Base-by-base conservation (phyloP, 257 asterid species). In the Orobanche coerulescens region DNA sequence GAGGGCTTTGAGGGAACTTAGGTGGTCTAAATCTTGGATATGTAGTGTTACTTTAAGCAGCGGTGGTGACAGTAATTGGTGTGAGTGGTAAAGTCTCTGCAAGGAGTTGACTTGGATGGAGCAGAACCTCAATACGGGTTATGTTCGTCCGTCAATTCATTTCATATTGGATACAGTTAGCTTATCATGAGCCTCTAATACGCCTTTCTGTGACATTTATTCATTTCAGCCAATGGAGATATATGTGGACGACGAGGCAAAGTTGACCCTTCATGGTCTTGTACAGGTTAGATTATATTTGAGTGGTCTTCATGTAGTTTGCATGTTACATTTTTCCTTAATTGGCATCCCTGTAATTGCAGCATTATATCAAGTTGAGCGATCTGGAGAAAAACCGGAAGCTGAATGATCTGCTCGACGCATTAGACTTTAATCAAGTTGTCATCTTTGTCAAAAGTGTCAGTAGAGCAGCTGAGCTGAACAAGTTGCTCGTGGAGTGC, bases 221-320 rank as follows among this genome's bases (percentile, higher is more conserved):
- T 79, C 82, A 75, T 90, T 90, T 73, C 94, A 90, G 97, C 97
- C 97, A 6, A 90, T 90, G 97, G 97, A 90, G 82, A 90, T 90
- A 69, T 90, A 90, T 73, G 97, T 90, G 78, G 97, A 90, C 10
- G 95, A 90, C 5, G 97, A 90, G 67, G 97, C 97, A 36, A 90
- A 90, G 79, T 76, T 90, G 87, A 89, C 97, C 65, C 97, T 90
- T 67, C 97, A 90, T 75, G 95, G 97, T 71, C 97, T 90, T 71
- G 97, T 90, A 59, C 97, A 90, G 96, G 95, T 88, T 26, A 53
- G 79, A 10, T 23, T 67, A 56, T 36, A 50, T 69, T 49, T 3
- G 1, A 20, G 10, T 23, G 58, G 12, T 5, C 12, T 25, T 50
- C 16, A 39, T 57, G 56, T 60, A 5, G 19, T 49, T 37, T 42